A percentile compares a stretch with the other conserved stretches of the same genome.
phyloP scores from a whole-genome alignment of 2,329 filamentous ascomycete genomes.

The Exophiala calicioides region DNA sequence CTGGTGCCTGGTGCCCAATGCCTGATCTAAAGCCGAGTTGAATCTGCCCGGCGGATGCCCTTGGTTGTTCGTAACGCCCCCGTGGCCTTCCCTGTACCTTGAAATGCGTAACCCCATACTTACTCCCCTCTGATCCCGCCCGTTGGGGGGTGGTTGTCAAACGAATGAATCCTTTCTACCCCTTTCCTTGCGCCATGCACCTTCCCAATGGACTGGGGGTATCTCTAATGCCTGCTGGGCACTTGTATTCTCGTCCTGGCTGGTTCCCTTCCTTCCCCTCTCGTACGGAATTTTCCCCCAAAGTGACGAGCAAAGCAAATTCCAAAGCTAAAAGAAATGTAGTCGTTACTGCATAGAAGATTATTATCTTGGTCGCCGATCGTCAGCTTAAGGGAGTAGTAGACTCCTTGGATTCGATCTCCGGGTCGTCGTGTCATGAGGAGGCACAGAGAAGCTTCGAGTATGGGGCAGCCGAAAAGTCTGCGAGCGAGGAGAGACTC shows the following conservation, averaged over 20 bases:
- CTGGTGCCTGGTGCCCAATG: too few species aligned
- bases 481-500: slow-evolving; percentile 14
- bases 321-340: background rate
- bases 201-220: slow-evolving; percentile 20
- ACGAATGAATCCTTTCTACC: slow-evolving; percentile 10
- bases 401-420: too few species aligned
- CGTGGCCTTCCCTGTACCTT: slow-evolving; percentile 1
- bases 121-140: slow-evolving; percentile 4
- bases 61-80: background rate
- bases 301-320: slow-evolving; percentile 12
- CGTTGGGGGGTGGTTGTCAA: slow-evolving; percentile 5
- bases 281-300: slow-evolving; percentile 12
- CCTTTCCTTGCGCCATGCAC: slow-evolving; percentile 21
- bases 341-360: too few species aligned
- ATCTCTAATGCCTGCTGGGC: slow-evolving; percentile 18
- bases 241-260: slow-evolving; percentile 4
- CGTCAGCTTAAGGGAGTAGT: too few species aligned
- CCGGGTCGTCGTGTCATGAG: slow-evolving; percentile 24
- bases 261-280: slow-evolving; percentile 5
- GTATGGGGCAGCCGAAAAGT: slow-evolving; percentile 23
- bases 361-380: too few species aligned
- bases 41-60: background rate
- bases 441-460: slow-evolving; percentile 30
- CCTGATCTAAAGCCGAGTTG: background rate
- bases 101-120: slow-evolving; percentile 3